These are phyloP conservation scores for Boletus edulis DNA, from an alignment of 768 basidiomycete genomes.

Conservation along the genomic window DNA sequence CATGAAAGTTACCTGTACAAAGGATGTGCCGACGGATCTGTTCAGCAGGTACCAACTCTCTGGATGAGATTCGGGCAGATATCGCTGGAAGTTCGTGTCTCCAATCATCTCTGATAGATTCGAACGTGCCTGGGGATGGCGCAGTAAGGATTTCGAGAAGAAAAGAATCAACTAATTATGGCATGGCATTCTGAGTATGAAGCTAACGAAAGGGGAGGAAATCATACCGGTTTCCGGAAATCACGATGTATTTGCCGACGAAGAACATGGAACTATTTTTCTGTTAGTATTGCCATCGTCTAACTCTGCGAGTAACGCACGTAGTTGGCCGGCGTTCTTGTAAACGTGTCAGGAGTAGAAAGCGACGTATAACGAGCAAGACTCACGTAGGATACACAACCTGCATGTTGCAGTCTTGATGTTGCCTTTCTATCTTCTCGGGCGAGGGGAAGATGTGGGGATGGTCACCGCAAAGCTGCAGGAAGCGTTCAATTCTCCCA, in stretches of 20 bases:
- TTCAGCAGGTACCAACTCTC: slow-evolving; percentile 76
- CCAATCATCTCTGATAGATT: slow-evolving; percentile 83
- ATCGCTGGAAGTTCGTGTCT: slow-evolving; percentile 90
- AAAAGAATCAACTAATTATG: slow-evolving; percentile 74
- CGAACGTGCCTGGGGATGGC: slow-evolving; percentile 91
- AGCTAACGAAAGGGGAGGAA: neutral
- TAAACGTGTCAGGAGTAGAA: slow-evolving; percentile 7
- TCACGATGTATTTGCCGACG: slow-evolving; percentile 97
- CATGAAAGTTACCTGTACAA: slow-evolving; percentile 58
- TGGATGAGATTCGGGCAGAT: slow-evolving; percentile 79
- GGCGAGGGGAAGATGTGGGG: slow-evolving; percentile 85
- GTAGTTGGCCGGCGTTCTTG: slow-evolving; percentile 92
- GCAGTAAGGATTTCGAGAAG: slow-evolving; percentile 96
- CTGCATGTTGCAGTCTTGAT: slow-evolving; percentile 99
- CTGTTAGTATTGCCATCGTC: slow-evolving; percentile 11
- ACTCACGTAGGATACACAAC: slow-evolving; percentile 94
- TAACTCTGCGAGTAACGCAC: slow-evolving; percentile 32
- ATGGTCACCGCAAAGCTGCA: slow-evolving; percentile 98
- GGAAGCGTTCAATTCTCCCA: slow-evolving; percentile 91
- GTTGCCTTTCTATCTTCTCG: slow-evolving; percentile 90
- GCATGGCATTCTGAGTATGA: neutral
- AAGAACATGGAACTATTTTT: slow-evolving; percentile 83
- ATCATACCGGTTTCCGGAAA: slow-evolving; percentile 89
- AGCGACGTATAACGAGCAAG: neutral
- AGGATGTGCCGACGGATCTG: slow-evolving; percentile 90